phyloP scores from a whole-genome alignment of 2,329 filamentous ascomycete genomes.

The Didymella sp. region DNA sequence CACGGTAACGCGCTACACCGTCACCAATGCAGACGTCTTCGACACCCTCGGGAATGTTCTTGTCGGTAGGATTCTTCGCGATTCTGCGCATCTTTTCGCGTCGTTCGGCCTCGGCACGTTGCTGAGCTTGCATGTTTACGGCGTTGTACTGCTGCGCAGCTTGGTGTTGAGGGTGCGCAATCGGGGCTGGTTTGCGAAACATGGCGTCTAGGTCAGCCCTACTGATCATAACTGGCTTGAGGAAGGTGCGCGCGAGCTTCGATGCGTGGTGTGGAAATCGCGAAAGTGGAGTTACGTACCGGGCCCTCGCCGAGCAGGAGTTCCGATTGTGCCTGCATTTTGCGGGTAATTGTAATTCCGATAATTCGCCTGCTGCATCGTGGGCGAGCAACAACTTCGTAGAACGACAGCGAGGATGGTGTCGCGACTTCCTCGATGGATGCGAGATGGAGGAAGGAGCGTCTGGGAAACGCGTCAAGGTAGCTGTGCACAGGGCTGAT shows the following conservation, averaged over 20 bases:
- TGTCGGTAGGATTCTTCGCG: constrained; percentile 90
- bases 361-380: constrained; percentile 54
- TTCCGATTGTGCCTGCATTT: constrained; percentile 28
- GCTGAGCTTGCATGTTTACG: constrained; percentile 52
- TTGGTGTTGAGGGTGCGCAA: constrained; percentile 57
- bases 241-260: constrained; percentile 13
- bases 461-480: constrained; percentile 19
- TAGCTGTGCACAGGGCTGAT: constrained; percentile 23
- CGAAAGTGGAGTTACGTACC: constrained; percentile 45
- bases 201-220: constrained; percentile 57
- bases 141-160: constrained; percentile 55
- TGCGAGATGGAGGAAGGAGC: constrained; percentile 20
- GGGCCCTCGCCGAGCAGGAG: constrained; percentile 52
- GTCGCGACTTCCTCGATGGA: constrained; percentile 22
- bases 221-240: constrained; percentile 51
- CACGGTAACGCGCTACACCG: constrained; percentile 80
- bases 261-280: constrained; percentile 18
- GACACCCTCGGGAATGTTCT: constrained; percentile 88
- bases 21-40: constrained; percentile 81
- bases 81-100: constrained; percentile 77
- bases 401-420: constrained; percentile 41
- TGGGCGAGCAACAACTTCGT: constrained; percentile 34
- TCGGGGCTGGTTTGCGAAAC: constrained; percentile 55
- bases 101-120: constrained; percentile 57
- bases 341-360: constrained; percentile 51